Evolutionary conservation across 768 basidiomycete species (phyloP), one percentile per base, ranked within the genome.

Genomic region (Gelatoporia subvermispora): DNA sequence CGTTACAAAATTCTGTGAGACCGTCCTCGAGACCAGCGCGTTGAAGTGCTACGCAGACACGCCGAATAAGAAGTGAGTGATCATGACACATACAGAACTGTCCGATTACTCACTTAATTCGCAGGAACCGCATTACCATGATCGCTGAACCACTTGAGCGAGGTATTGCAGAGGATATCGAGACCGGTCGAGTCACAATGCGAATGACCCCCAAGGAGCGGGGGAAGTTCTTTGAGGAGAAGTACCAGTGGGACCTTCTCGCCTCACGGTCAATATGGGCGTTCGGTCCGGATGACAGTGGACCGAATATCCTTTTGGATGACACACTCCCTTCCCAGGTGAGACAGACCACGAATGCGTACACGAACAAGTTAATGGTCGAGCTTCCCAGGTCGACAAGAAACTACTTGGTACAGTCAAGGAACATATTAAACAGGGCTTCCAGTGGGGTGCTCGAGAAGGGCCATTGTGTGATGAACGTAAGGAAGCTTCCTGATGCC

Each of bases 261-360:
- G 95, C 96, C 1, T 95, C 93, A 38, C 79, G 96, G 50, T 97
- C 94, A 58, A 96, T 99, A 73, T 99, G 96, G 96, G 93, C 96
- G 18, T 99, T 99, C 68, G 96, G 96, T 17, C 96, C 96, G 3
- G 93, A 98, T 56, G 95, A 97, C 39, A 85, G 82, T 53, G 96
- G 96, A 0, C 81, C 95, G 8, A 99, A 99, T 65, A 79, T 95
- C 52, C 72, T 98, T 37, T 70, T 98, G 57, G 95, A 99, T 62
- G 96, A 99, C 62, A 98, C 96, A 2, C 70, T 99, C 16, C 96
- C 96, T 3, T 93, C 89, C 5, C 91, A 95, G 73, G 90, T 89
- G 52, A 51, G 71, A 55, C 34, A 21, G 35, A 17, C 16, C 44
- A 15, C 8, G n/a, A n/a, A 21, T n/a, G 44, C 21, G 7, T 8